Evolutionary conservation across 768 basidiomycete genomes (phyloP).

Genomic region (Lepiota brunneoincarnata): DNA sequence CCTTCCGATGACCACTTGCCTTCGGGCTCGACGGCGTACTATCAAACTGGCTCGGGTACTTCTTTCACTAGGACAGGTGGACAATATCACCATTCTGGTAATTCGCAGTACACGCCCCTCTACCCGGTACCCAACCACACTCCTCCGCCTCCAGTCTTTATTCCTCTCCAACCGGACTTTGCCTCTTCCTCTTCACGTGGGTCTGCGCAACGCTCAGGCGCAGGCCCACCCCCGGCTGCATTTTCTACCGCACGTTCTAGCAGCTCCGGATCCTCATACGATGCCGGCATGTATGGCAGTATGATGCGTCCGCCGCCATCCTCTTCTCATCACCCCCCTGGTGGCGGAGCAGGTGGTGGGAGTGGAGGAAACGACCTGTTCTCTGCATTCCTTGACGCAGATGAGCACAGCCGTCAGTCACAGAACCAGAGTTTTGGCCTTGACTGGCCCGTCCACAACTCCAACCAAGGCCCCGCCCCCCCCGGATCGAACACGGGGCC

Average conservation of each 20-base stretch:
- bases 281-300: constrained; percentile 5
- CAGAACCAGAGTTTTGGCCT: constrained; percentile 8
- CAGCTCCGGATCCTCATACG: constrained; percentile 8
- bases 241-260: constrained; percentile 7
- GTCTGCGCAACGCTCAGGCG: constrained; percentile 1
- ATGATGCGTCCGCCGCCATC: constrained; percentile 12
- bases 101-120: constrained; percentile 13
- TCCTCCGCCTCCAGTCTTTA: constrained; percentile 11
- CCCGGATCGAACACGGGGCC: constrained; percentile 1
- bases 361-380: constrained; percentile 7
- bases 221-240: constrained; percentile 1
- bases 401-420: constrained; percentile 12
- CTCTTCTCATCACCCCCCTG: constrained; percentile 2
- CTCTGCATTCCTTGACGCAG: constrained; percentile 8
- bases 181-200: constrained; percentile 10
- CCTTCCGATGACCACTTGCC: constrained; percentile 12
- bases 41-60: constrained; percentile 8
- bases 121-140: constrained; percentile 12
- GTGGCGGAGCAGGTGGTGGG: constrained; percentile 3
- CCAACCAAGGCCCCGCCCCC: constrained; percentile 3
- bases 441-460: constrained; percentile 11
- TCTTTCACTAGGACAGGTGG: constrained; percentile 9
- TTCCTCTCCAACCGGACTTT: constrained; percentile 8
- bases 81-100: constrained; percentile 11
- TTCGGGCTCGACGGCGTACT: constrained; percentile 8